Conservation (phyloP, 139 green algal species). For the Chlamydomonas asymmetrica region DNA sequence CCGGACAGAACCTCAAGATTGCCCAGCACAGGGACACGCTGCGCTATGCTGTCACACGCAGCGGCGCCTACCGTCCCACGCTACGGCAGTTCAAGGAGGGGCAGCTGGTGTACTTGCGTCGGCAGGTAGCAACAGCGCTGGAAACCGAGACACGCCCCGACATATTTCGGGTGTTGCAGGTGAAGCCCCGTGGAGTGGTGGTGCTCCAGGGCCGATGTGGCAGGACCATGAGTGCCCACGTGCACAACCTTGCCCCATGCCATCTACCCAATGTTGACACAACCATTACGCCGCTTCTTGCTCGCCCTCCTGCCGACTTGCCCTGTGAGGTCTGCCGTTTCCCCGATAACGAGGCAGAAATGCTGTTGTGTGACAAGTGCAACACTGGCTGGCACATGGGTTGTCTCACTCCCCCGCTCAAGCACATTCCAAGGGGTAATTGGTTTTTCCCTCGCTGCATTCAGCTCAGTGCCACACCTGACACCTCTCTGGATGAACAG, state of each 20-base stretch:
- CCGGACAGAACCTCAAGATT: slow-evolving; percentile 24
- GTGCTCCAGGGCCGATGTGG: slow-evolving; percentile 24
- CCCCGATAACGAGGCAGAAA: neutral
- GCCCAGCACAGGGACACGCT: slow-evolving; percentile 31
- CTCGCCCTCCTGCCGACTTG: neutral
- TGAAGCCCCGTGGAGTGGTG: neutral
- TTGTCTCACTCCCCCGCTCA: slow-evolving; percentile 29
- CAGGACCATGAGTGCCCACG: neutral
- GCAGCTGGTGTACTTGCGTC: slow-evolving; percentile 29
- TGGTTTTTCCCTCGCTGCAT: slow-evolving; percentile 30
- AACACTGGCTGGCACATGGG: slow-evolving; percentile 27
- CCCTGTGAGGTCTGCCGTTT: slow-evolving; percentile 20
- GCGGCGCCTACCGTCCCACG: neutral
- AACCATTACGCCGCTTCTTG: neutral
- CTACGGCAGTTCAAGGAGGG: slow-evolving; percentile 1
- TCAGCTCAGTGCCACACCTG: neutral
- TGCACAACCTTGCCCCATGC: slow-evolving; percentile 10
- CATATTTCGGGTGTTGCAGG: slow-evolving; percentile 1
- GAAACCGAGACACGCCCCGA: slow-evolving; percentile 3
- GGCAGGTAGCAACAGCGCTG: neutral
- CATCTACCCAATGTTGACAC: slow-evolving; percentile 12
- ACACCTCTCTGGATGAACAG: too few species aligned
- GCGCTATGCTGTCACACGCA: slow-evolving; percentile 16
- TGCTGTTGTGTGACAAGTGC: slow-evolving; percentile 49
- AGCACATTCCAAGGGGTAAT: slow-evolving; percentile 16